Base-by-base conservation (phyloP, 768 basidiomycete species). In the Rubroboletus satanas region DNA sequence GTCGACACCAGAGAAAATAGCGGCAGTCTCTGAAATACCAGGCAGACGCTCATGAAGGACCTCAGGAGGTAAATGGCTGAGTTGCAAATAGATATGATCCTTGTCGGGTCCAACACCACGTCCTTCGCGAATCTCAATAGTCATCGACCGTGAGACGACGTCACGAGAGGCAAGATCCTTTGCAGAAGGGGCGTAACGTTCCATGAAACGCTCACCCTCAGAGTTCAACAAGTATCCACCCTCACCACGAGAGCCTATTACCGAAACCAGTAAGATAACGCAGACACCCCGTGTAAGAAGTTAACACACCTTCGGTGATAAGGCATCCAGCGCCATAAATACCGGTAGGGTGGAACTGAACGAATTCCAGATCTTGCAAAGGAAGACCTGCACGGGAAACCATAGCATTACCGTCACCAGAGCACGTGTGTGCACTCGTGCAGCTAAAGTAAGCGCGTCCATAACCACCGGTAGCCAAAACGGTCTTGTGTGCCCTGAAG, bases 291-390 rank as follows among this genome's bases (percentile, higher is more conserved):
- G 11, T 39, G 47, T 17, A 47, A 49, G 26, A 43, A 33, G 21
- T 31, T 33, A 23, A 66, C 74, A 51, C 58, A 90, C 94, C 95
- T 80, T 98, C 96, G 12, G 96, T 98, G 70, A 99, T 99, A 62
- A 99, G 81, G 75, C 97, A 99, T 45, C 97, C 97, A 64, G 97
- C 96, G 62, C 97, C 97, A 70, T 98, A 99, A 66, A 99, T 98
- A 74, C 97, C 97, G 44, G 97, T 98, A 3, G 97, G 97, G 73
- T 98, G 97, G 91, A 99, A 99, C 72, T 99, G 97, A n/a, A 98
- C 95, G 70, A 99, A 99, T 74, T 99, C 97, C 57, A 89, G 73
- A 75, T 99, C 97, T 76, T 98, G 97, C 42, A 98, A 79, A 51
- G 97, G 97, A 50, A 99, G 79, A 32, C 97, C 97, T 28, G 97